Base-by-base conservation (phyloP, 2,329 filamentous ascomycete genomes). In the Ophiobolus disseminans region DNA sequence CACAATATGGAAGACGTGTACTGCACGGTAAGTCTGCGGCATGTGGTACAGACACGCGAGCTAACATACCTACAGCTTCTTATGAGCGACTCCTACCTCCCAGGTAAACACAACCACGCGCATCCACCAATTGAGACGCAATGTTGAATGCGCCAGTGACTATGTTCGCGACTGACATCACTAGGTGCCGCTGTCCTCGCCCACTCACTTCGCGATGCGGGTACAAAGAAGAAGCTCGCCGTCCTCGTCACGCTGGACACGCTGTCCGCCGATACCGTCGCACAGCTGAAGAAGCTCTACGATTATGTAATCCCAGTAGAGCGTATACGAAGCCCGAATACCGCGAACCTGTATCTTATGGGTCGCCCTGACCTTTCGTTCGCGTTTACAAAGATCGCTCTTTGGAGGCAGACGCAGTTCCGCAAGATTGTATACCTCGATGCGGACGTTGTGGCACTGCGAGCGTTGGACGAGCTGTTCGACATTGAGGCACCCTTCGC, bases 391-490 rank as follows among this genome's bases (percentile, higher is more conserved):
- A 99, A 99, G 78, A 92, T 99, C 75, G 86, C 90, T 59, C 81
- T 99, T 14, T 99, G 94, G 94, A 89, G 87, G 58, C 89, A 92
- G 74, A 87, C 85, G 3, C 91, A 96, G 68, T 99, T 93, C 74
- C 85, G 87, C 58, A 93, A 88, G 76, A 90, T 99, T 47, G 89
- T 99, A 48, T 99, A 97, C 74, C 81, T 99, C 55, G 94, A 99
- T 70, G 89, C 92, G 53, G 94, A 99, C 67, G 85, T 96, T 31
- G 88, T 99, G n/a, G 90, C 90, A 22, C 83, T 96, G 55, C 83
- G 91, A 60, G 91, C 92, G 25, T 90, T 93, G 3, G 93, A 99
- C 66, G 94, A 99, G 80, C 85, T 99, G 45, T 95, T 99, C 68
- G 82, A 86, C 14, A 72, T 85, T 32, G 76, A 83, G 9, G 79